These are phyloP conservation scores for Trichoderma polysporum DNA, from an alignment of 2,329 filamentous ascomycete species.

Conservation along the genomic window DNA sequence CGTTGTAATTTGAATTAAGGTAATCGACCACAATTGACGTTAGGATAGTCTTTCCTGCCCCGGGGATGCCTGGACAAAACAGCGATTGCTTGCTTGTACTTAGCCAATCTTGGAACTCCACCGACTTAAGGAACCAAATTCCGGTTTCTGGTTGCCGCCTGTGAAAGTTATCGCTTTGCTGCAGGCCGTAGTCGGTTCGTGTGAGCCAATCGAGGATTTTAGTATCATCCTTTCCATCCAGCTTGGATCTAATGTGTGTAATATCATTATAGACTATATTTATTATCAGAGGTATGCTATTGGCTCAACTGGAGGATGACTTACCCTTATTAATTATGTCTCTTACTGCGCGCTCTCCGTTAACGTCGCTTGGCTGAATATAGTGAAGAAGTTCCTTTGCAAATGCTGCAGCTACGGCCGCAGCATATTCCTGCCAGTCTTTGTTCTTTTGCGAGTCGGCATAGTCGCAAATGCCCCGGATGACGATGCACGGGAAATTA, in stretches of 20 bases:
- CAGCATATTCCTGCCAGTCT: too few relatives aligned
- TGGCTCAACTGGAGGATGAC: too few relatives aligned
- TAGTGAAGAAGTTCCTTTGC: constrained; percentile 3
- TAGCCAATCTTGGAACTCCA: constrained; percentile 37
- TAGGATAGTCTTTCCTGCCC: constrained; percentile 50
- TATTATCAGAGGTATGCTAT: too few relatives aligned
- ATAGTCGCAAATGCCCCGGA: too few relatives aligned
- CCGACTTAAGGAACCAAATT: constrained; percentile 45
- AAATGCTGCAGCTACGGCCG: not conserved
- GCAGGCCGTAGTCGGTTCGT: constrained; percentile 34
- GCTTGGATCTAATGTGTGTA: not conserved
- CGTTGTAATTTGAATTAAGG: constrained; percentile 29
- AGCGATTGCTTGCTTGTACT: constrained; percentile 31
- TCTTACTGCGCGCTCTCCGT: not conserved
- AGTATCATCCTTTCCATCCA: not conserved
- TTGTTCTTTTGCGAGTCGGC: too few relatives aligned
- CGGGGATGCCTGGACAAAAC: constrained; percentile 48
- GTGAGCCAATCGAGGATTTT: constrained; percentile 42
- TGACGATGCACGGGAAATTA: too few relatives aligned
- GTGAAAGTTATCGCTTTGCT: constrained; percentile 41
- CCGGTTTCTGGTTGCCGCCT: constrained; percentile 42
- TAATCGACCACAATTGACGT: constrained; percentile 44
- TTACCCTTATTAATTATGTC: not conserved
- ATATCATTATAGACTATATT: not conserved
- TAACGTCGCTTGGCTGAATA: not conserved